phyloP scores from a whole-genome alignment of 495 filamentous ascomycete species.

The Thermothielavioides terrestris region DNA sequence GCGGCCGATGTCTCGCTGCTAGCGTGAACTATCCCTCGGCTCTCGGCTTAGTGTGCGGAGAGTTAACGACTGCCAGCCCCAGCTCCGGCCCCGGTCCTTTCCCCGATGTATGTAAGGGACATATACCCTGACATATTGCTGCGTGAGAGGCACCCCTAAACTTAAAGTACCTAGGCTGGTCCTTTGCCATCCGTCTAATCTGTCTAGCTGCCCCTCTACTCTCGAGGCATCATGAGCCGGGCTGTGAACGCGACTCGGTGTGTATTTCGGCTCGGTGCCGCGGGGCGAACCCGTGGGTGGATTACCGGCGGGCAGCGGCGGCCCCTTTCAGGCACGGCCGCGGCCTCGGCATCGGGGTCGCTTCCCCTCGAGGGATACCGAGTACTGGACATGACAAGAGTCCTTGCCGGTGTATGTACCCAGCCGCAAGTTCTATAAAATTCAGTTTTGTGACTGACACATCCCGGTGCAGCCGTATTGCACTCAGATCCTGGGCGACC shows the following conservation, averaged over 20 bases:
- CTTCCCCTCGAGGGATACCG: slow-evolving; percentile 73
- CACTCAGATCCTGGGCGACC: slow-evolving; percentile 91
- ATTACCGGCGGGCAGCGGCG: not conserved
- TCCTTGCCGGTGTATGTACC: slow-evolving; percentile 87
- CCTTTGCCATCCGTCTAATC: no score
- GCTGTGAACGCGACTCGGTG: not conserved
- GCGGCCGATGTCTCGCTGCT: no score
- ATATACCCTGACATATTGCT: not conserved
- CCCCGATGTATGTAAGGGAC: no score
- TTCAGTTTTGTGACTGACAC: not conserved
- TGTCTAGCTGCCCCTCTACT: not conserved
- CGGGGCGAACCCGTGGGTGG: not conserved
- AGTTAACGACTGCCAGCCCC: not conserved
- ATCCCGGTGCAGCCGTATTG: slow-evolving; percentile 68
- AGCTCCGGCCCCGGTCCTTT: no score
- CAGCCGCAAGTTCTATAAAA: no score
- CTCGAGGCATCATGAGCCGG: slow-evolving; percentile 3
- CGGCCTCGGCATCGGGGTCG: slow-evolving; percentile 15
- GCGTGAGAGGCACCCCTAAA: no score
- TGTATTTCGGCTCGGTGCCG: not conserved
- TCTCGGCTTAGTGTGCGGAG: no score
- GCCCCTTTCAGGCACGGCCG: slow-evolving; percentile 10
- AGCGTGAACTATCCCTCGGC: no score
- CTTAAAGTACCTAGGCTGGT: no score
- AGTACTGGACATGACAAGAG: slow-evolving; percentile 93